These are phyloP conservation scores for Lactarius sanguifluus DNA, from an alignment of 768 basidiomycete genomes.

Conservation along the genomic window DNA sequence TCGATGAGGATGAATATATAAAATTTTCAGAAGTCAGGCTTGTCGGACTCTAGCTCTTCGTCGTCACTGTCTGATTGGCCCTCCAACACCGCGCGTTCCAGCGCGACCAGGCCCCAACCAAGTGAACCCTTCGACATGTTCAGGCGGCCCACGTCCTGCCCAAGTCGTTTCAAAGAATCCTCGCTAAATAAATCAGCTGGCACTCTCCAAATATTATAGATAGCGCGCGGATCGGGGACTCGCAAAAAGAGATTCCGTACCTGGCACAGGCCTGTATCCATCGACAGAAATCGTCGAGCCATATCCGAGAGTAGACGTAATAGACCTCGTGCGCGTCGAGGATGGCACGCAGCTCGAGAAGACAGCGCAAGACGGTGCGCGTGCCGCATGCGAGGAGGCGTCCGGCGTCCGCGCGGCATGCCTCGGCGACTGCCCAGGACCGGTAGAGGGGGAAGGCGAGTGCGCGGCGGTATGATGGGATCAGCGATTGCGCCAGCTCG, in stretches of 20 bases:
- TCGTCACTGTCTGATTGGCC: slow-evolving; percentile 69
- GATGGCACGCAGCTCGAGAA: slow-evolving; percentile 70
- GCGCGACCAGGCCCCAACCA: slow-evolving; percentile 68
- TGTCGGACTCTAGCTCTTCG: slow-evolving; percentile 17
- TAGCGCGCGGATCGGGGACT: too few species aligned
- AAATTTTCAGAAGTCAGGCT: not conserved
- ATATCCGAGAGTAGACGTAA: slow-evolving; percentile 85
- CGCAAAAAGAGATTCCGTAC: slow-evolving; percentile 41
- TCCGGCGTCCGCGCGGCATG: slow-evolving; percentile 65
- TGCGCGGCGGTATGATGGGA: slow-evolving; percentile 69
- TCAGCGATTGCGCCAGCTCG: slow-evolving; percentile 53
- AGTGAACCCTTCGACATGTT: slow-evolving; percentile 53
- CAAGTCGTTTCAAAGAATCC: slow-evolving; percentile 48
- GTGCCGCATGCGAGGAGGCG: slow-evolving; percentile 57
- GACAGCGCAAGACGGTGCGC: slow-evolving; percentile 58
- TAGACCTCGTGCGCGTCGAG: slow-evolving; percentile 84
- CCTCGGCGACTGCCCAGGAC: slow-evolving; percentile 71
- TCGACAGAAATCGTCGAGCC: slow-evolving; percentile 83
- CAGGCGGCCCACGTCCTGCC: slow-evolving; percentile 41
- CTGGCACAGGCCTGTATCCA: slow-evolving; percentile 73
- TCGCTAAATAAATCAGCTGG: slow-evolving; percentile 46
- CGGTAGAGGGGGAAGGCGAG: slow-evolving; percentile 79
- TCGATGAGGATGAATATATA: slow-evolving; percentile 3
- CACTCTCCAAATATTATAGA: not conserved
- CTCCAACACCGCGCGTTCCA: slow-evolving; percentile 57